Evolutionary conservation across 208 protist species (phyloP).

Genomic region (Leishmania martiniquensis): DNA sequence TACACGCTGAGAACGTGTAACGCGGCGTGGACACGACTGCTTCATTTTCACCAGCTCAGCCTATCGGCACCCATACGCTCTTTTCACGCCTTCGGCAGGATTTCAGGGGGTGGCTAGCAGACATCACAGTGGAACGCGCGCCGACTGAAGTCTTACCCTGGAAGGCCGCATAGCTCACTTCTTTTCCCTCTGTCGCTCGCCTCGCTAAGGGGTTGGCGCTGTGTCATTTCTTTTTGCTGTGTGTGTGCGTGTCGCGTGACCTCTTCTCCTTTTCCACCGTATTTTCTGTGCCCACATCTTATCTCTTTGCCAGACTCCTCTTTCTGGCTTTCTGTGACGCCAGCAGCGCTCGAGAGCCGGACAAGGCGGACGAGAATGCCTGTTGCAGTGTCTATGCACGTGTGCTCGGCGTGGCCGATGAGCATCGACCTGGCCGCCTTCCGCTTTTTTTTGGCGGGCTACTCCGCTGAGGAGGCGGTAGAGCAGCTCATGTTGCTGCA

Average conservation of each 20-base stretch:
- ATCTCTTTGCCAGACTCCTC: too few species aligned
- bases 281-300: neutral
- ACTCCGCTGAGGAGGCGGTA: conserved; percentile 73
- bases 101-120: neutral
- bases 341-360: neutral
- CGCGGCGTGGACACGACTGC: too few species aligned
- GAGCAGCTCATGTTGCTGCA: conserved; percentile 52
- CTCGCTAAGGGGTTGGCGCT: neutral
- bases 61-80: too few species aligned
- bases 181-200: neutral
- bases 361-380: conserved; percentile 34
- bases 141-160: too few species aligned
- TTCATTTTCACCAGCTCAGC: too few species aligned
- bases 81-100: too few species aligned
- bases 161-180: neutral
- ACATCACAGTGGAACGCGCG: neutral
- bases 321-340: neutral
- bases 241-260: too few species aligned
- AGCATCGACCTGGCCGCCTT: conserved; percentile 76
- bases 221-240: neutral
- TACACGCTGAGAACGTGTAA: too few species aligned
- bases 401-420: conserved; percentile 67
- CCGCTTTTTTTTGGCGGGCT: conserved; percentile 63
- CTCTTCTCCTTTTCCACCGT: too few species aligned
- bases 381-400: conserved; percentile 64